Base-by-base conservation (phyloP, 306 rosid species). In the Mucuna pruriens region DNA sequence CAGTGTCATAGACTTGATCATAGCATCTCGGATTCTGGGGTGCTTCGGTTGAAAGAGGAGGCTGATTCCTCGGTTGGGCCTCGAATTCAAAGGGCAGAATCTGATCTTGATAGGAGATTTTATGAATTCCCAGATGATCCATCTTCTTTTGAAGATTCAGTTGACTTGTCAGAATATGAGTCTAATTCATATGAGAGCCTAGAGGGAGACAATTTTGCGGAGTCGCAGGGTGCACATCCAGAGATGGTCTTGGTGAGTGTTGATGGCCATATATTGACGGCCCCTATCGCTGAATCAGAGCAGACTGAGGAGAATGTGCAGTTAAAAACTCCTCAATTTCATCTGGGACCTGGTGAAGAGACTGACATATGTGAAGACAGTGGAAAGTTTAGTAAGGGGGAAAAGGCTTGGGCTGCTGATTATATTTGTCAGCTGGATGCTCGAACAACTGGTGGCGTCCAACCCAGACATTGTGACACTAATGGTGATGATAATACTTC, bases 241-340 rank as follows among this genome's bases (percentile, higher is more conserved):
- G 99, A 88, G 87, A 90, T 96, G 85, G 89, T 96, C 34, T 84
- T 96, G 90, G 93, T 96, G 40, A 93, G 99, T 84, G 98, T 93
- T 64, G 99, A 96, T 83, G 99, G 99, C 58, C 97, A 85, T 74
- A 81, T 96, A 68, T 81, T 96, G 84, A 93, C 84, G 6, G 99
- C 98, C 33, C 99, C 98, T 46, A 93, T 96, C 78, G 87, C 90
- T 46, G 90, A 89, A 81, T 81, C 91, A 6, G 99, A 93, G 84
- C 86, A 89, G 80, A 82, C 82, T 74, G 68, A 86, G 7, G 97
- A 91, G 76, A 84, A 87, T 77, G 77, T 95, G 86, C 91, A 90
- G 66, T 87, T 92, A 87, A 87, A 80, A 83, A 95, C 87, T 23
- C 97, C 99, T 70, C 95, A 91, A 57, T 93, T 95, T 80, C 97